phyloP scores from a whole-genome alignment of 768 basidiomycete species.

The Polyporus arcularius region DNA sequence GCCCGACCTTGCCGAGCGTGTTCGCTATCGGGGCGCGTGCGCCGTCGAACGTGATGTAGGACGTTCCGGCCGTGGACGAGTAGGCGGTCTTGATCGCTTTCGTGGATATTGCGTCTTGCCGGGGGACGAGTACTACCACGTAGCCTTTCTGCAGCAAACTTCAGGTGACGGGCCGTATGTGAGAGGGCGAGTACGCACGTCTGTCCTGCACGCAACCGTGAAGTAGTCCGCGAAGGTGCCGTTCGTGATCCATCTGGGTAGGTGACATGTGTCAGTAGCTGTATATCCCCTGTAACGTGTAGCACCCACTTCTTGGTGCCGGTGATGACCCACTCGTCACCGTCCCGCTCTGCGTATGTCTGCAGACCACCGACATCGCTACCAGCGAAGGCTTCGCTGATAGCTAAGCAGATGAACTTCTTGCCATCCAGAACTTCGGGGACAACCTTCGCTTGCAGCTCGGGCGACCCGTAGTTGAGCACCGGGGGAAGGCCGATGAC shows the following conservation, averaged over 20 bases:
- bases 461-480: constrained; percentile 82
- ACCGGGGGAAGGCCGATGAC: constrained; percentile 91
- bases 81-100: constrained; percentile 93
- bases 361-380: constrained; percentile 83
- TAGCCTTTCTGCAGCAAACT: constrained; percentile 55
- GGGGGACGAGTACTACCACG: constrained; percentile 73
- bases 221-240: constrained; percentile 86
- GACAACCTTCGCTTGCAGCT: constrained; percentile 68
- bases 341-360: constrained; percentile 85
- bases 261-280: not conserved
- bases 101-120: constrained; percentile 74
- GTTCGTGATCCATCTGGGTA: constrained; percentile 82
- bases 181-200: constrained; percentile 38
- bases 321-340: constrained; percentile 83
- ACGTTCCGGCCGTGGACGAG: constrained; percentile 88
- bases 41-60: constrained; percentile 80
- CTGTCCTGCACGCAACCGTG: constrained; percentile 75
- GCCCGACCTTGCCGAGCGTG: constrained; percentile 84
- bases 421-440: constrained; percentile 75
- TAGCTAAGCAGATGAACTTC: constrained; percentile 87
- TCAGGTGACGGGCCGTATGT: not conserved
- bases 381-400: constrained; percentile 92
- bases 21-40: constrained; percentile 82
- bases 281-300: not conserved
- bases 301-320: constrained; percentile 85